Evolutionary conservation across 1,139 yeast species (phyloP).

Genomic region (Geotrichum reessii): DNA sequence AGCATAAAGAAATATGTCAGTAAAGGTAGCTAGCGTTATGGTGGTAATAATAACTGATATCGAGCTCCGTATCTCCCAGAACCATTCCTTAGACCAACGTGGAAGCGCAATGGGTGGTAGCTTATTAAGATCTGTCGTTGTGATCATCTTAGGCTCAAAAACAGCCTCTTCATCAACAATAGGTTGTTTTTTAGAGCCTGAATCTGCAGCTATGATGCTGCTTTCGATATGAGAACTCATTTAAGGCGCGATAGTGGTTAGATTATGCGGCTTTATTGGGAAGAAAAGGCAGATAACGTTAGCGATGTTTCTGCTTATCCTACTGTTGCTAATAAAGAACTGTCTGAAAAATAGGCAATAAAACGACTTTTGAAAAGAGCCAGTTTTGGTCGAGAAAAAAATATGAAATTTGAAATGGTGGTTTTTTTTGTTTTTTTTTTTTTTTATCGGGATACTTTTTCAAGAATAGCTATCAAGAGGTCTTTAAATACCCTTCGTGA

Average conservation of each 20-base stretch:
- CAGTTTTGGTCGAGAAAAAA: too few species aligned
- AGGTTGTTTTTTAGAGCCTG: background rate
- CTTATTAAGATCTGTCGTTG: background rate
- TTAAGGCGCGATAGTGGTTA: background rate
- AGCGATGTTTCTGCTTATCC: too few species aligned
- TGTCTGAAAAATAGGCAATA: too few species aligned
- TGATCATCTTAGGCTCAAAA: background rate
- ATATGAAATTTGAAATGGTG: too few species aligned
- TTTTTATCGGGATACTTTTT: too few species aligned
- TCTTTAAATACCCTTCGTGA: too few species aligned
- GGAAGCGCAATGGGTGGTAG: background rate
- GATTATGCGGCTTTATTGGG: background rate
- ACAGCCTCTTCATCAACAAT: background rate
- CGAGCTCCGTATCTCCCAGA: slow-evolving; percentile 32
- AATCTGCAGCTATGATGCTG: background rate
- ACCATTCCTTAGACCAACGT: slow-evolving; percentile 11
- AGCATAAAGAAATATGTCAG: slow-evolving; percentile 35
- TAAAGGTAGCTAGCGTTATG: slow-evolving; percentile 33
- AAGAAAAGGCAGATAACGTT: too few species aligned
- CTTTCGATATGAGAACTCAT: background rate
- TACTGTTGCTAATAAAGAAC: too few species aligned
- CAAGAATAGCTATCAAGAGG: too few species aligned
- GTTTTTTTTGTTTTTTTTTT: too few species aligned
- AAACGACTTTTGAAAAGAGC: too few species aligned
- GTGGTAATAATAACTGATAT: slow-evolving; percentile 28